Conservation (phyloP, 768 basidiomycete species). For the Stropharia rugosoannulata region DNA sequence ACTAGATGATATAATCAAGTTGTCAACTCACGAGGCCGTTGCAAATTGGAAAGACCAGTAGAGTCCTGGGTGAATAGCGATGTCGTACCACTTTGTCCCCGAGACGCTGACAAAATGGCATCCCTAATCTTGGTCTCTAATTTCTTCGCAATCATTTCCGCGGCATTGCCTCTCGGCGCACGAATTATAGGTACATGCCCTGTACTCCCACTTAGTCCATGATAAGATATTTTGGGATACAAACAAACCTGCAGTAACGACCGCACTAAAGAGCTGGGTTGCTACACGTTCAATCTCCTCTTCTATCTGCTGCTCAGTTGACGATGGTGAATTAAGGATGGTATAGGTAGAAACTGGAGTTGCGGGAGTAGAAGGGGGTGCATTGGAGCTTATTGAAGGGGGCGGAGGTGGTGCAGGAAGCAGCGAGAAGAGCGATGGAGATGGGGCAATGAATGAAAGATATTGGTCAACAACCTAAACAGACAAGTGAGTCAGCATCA, state of each 20-base stretch:
- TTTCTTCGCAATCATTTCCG: constrained; percentile 98
- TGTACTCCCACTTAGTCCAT: constrained; percentile 22
- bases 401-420: constrained; percentile 55
- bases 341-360: constrained; percentile 67
- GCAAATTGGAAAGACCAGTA: constrained; percentile 80
- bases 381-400: constrained; percentile 32
- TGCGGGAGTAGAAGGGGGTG: constrained; percentile 24
- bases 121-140: constrained; percentile 92
- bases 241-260: constrained; percentile 77
- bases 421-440: constrained; percentile 89
- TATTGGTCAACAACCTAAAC: constrained; percentile 91
- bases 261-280: constrained; percentile 85
- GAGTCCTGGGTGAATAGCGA: constrained; percentile 80
- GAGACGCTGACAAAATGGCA: constrained; percentile 67
- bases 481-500: constrained; percentile 1
- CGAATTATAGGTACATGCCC: constrained; percentile 95
- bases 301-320: constrained; percentile 89
- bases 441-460: constrained; percentile 93
- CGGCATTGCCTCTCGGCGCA: constrained; percentile 93
- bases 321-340: constrained; percentile 87
- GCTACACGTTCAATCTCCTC: constrained; percentile 91
- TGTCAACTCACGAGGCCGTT: constrained; percentile 72
- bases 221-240: not conserved
- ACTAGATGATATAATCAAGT: not conserved
- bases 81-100: constrained; percentile 50